Base-by-base conservation (phyloP, 768 basidiomycete species). In the Lactarius hengduanensis region DNA sequence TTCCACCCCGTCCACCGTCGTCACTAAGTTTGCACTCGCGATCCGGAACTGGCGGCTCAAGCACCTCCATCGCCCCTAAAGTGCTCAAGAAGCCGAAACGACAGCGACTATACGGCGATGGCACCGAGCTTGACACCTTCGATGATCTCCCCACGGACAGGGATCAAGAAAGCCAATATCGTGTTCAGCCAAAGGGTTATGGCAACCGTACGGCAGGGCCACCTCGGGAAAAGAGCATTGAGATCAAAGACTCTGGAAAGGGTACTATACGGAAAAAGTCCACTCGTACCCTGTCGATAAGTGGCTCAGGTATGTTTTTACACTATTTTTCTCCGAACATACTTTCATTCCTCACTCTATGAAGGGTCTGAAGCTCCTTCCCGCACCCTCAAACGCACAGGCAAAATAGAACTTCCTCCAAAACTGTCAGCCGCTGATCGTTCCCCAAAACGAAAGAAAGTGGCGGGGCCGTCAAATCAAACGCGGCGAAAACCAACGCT, bases 121-220 rank as follows among this genome's bases (percentile, higher is more conserved):
- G 95, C 16, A 94, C 92, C 11, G 95, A 96, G 75, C 79, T 97
- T 61, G 95, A 97, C 72, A 86, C 76, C 3, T 83, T 97, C 65
- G 95, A 96, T 32, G 95, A 97, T 75, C 82, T 96, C 50, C 88
- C 87, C 8, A 91, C 92, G 11, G 90, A 95, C 73, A 82, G 91
- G 57, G 92, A 94, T 59, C 89, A 90, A 72, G 91, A 93, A 76
- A 82, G 84, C 61, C 84, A 80, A 50, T 94, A 82, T 74, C 86
- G 86, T 63, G 87, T 94, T 11, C 86, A 89, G 68, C 89, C 92
- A 30, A 92, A 87, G 75, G 83, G 84, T 7, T 79, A 82, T 73
- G 80, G 84, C 41, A 84, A 86, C 72, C 87, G 91, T 9, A 78
- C 88, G 62, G 84, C 86, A 28, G 83, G 84, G 34, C 80, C 82